phyloP scores from a whole-genome alignment of 2,329 filamentous ascomycete species.

The Cladosporium sp. region DNA sequence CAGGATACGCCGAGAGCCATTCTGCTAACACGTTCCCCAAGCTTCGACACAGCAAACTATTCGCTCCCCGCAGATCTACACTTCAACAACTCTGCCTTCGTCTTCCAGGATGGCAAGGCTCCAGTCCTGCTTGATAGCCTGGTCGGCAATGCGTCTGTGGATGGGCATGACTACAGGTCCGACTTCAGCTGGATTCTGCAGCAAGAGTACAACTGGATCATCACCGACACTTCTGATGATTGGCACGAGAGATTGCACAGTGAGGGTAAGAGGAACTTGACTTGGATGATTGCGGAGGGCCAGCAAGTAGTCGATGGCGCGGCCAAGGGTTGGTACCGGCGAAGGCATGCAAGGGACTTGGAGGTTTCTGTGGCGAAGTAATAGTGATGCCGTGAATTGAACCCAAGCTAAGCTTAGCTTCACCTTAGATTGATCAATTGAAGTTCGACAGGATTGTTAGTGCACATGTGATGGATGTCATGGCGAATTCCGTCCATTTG shows the following conservation, averaged over 20 bases:
- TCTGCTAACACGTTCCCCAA: not conserved
- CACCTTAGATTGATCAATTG: too few species aligned
- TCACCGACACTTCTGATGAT: conserved; percentile 19
- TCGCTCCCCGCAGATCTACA: conserved; percentile 15
- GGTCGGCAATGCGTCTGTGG: conserved; percentile 9
- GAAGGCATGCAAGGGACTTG: not conserved
- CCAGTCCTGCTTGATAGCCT: conserved; percentile 14
- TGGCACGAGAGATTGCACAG: conserved; percentile 17
- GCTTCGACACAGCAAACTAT: conserved; percentile 17
- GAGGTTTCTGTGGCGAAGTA: too few species aligned
- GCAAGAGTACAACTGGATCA: conserved; percentile 19
- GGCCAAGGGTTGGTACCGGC: not conserved
- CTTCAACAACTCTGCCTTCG: conserved; percentile 13
- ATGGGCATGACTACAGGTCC: conserved; percentile 19
- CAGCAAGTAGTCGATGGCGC: not conserved
- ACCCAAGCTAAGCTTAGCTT: too few species aligned
- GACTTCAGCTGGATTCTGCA: conserved; percentile 19
- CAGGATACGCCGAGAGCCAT: not conserved
- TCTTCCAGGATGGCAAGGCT: conserved; percentile 12
- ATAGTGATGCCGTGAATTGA: too few species aligned
- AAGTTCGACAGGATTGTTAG: too few species aligned
- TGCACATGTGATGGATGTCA: too few species aligned
- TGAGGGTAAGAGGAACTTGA: conserved; percentile 17
- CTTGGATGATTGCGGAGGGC: conserved; percentile 17
- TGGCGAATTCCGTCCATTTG: too few species aligned